A percentile compares a stretch with the other conserved stretches of the same genome.
These are phyloP conservation scores for Grigorovia yakushimaensis DNA, from an alignment of 805 yeast species.

Conservation along the genomic window DNA sequence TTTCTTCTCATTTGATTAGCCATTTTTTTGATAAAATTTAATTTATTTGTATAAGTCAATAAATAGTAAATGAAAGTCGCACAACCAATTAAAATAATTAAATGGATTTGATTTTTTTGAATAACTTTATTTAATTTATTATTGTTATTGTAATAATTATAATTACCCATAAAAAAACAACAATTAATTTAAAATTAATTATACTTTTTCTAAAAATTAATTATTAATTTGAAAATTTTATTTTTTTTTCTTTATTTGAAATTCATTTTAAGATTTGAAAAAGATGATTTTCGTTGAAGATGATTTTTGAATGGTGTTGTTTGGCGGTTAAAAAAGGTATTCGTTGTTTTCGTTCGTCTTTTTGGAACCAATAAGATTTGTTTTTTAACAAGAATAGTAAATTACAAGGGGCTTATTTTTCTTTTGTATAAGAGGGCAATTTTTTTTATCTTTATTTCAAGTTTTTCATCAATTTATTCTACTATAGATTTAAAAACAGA, in stretches of 20 bases:
- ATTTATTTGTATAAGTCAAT: conserved; percentile 1
- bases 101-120: neutral
- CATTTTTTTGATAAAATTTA: conserved; percentile 2
- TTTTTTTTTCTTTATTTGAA: neutral
- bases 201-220: neutral
- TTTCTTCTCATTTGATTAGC: conserved; percentile 3
- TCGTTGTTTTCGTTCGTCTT: too few relatives aligned
- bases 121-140: neutral
- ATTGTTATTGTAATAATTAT: neutral
- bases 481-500: too few relatives aligned
- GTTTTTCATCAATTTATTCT: too few relatives aligned
- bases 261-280: too few relatives aligned
- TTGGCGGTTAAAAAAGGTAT: too few relatives aligned
- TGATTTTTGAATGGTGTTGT: too few relatives aligned
- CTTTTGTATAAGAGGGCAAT: too few relatives aligned
- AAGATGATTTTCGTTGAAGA: too few relatives aligned
- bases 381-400: too few relatives aligned
- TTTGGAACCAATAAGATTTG: too few relatives aligned
- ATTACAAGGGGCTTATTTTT: too few relatives aligned
- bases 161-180: neutral
- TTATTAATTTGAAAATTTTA: neutral
- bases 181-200: neutral
- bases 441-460: too few relatives aligned
- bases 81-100: neutral
- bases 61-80: conserved; percentile 1